Conservation (phyloP, 1,284 basidiomycete species). For the Microbotryum scabiosae region DNA sequence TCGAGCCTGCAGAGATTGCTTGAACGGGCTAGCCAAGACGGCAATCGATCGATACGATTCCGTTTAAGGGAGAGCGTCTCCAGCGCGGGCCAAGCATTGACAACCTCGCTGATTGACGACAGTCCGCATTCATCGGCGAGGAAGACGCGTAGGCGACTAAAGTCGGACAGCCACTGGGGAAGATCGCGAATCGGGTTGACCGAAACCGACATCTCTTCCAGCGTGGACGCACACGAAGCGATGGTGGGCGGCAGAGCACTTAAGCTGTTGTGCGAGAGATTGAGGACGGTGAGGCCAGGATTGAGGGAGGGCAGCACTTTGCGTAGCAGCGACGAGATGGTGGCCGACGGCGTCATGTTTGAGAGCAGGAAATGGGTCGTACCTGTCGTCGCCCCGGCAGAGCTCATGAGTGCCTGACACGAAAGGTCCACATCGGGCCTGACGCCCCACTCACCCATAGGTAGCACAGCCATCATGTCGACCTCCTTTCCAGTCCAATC, state of each 20-base stretch:
- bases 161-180: constrained; percentile 68
- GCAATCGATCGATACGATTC: constrained; percentile 81
- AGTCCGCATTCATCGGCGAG: constrained; percentile 76
- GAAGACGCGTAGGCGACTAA: constrained; percentile 71
- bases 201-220: constrained; percentile 91
- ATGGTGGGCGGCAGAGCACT: constrained; percentile 70
- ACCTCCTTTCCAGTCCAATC: constrained; percentile 7
- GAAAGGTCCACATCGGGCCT: too few relatives aligned
- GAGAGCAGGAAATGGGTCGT: constrained; percentile 82
- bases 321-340: constrained; percentile 64
- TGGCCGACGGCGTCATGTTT: constrained; percentile 62
- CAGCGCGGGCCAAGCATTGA: constrained; percentile 54
- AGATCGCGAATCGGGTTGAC: constrained; percentile 67
- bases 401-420: background rate
- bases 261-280: constrained; percentile 80
- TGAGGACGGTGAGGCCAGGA: constrained; percentile 71
- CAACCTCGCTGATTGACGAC: constrained; percentile 42
- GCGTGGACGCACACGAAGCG: constrained; percentile 55
- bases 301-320: constrained; percentile 59
- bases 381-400: constrained; percentile 45
- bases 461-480: constrained; percentile 6
- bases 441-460: background rate
- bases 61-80: constrained; percentile 46
- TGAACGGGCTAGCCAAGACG: constrained; percentile 84
- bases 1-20: constrained; percentile 68